phyloP scores from a whole-genome alignment of 192 early-diverging fungal species.

The Entophlyctis luteolus region DNA sequence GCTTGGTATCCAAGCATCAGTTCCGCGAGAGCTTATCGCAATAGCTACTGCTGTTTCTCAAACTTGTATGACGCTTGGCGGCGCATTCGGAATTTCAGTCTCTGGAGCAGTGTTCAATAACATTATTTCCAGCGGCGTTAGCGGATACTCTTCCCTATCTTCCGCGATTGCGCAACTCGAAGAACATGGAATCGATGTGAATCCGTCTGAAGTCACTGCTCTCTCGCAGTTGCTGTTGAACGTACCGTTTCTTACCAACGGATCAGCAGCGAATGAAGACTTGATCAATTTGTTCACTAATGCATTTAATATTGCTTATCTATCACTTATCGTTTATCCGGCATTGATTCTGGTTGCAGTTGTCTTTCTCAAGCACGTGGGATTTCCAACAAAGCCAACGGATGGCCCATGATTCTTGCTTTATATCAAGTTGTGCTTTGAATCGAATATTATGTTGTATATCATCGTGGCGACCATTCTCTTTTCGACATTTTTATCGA shows the following conservation, averaged over 20 bases:
- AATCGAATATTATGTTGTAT: too few species aligned
- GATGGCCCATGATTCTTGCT: too few species aligned
- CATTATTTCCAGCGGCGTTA: conserved; percentile 37
- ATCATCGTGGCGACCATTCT: too few species aligned
- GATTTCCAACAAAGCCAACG: too few species aligned
- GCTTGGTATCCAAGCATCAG: conserved; percentile 68
- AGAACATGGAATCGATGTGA: not conserved
- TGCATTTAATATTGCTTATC: not conserved
- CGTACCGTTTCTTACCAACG: not conserved
- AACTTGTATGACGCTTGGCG: conserved; percentile 63
- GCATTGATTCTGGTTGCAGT: conserved; percentile 35
- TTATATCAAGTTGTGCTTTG: too few species aligned
- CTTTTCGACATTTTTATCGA: too few species aligned
- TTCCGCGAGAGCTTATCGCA: conserved; percentile 63
- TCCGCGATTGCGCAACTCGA: not conserved
- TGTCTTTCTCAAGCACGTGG: conserved; percentile 37
- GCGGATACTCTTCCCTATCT: conserved; percentile 4
- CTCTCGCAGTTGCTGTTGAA: not conserved
- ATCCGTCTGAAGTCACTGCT: not conserved
- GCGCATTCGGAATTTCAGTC: conserved; percentile 63
- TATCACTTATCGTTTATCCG: conserved; percentile 19
- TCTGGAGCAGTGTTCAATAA: conserved; percentile 65
- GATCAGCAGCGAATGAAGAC: not conserved
- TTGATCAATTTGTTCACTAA: conserved; percentile 22
- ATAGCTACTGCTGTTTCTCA: conserved; percentile 66